These are phyloP conservation scores for Protomyces lactucae-debilis DNA, from an alignment of 1,139 yeast species.

Conservation along the genomic window DNA sequence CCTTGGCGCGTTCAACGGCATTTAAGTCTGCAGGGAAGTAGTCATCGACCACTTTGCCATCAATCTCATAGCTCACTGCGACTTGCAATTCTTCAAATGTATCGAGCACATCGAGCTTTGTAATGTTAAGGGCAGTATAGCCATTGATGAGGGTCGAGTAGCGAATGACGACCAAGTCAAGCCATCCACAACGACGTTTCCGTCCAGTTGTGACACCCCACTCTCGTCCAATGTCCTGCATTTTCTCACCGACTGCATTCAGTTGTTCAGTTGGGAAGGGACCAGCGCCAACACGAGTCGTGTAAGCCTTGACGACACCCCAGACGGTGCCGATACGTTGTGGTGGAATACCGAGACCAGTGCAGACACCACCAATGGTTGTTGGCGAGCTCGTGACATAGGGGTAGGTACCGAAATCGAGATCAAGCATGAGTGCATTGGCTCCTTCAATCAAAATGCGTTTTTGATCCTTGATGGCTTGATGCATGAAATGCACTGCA, in stretches of 20 bases:
- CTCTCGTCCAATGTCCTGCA: constrained; percentile 86
- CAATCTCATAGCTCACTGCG: constrained; percentile 71
- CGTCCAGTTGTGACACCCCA: constrained; percentile 98
- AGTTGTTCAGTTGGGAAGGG: constrained; percentile 98
- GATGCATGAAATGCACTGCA: constrained; percentile 83
- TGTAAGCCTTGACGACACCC: constrained; percentile 98
- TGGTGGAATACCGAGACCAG: constrained; percentile 96
- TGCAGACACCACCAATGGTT: constrained; percentile 95
- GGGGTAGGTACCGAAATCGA: constrained; percentile 98
- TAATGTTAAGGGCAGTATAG: constrained; percentile 86
- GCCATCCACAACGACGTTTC: constrained; percentile 99
- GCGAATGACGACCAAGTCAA: constrained; percentile 88
- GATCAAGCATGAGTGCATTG: constrained; percentile 93
- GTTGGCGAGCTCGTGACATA: constrained; percentile 94
- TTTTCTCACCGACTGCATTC: constrained; percentile 75
- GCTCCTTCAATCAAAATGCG: constrained; percentile 96
- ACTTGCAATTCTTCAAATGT: constrained; percentile 80
- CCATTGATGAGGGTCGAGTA: constrained; percentile 91
- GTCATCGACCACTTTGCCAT: constrained; percentile 66
- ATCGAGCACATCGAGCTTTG: constrained; percentile 92
- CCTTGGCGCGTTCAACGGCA: constrained; percentile 80
- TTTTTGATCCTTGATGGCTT: constrained; percentile 70
- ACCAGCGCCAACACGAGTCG: constrained; percentile 98
- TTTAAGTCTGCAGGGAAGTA: constrained; percentile 86
- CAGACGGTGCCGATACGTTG: constrained; percentile 67